Conservation (phyloP, 768 basidiomycete species). For the Suillus placidus region DNA sequence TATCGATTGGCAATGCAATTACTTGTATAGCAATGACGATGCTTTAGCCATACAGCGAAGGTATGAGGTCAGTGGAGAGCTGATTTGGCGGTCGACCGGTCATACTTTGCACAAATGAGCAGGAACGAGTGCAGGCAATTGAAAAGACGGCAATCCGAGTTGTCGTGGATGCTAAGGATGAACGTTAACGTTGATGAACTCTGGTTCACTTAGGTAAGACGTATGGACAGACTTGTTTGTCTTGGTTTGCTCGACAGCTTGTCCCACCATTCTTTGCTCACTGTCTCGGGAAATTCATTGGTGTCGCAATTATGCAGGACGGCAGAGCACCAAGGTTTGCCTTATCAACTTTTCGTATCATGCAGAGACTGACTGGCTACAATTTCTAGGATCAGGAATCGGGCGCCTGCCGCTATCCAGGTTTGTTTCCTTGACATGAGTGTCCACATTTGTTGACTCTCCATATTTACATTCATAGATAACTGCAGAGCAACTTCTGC, state of each 20-base stretch:
- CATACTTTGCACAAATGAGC: too few relatives aligned
- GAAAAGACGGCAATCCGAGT: too few relatives aligned
- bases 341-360: background rate
- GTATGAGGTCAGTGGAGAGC: too few relatives aligned
- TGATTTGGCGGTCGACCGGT: too few relatives aligned
- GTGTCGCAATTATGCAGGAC: slow-evolving; percentile 63
- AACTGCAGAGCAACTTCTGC: slow-evolving; percentile 95
- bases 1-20: too few relatives aligned
- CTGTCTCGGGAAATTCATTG: background rate
- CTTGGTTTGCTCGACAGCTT: background rate
- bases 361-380: slow-evolving; percentile 13
- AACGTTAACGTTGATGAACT: too few relatives aligned
- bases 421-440: slow-evolving; percentile 43
- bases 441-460: slow-evolving; percentile 4
- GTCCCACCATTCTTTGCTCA: background rate
- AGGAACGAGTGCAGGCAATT: too few relatives aligned
- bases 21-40: too few relatives aligned
- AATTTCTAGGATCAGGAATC: slow-evolving; percentile 82
- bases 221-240: background rate
- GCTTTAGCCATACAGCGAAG: too few relatives aligned
- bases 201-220: background rate
- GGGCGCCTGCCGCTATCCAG: slow-evolving; percentile 92
- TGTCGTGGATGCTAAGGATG: too few relatives aligned
- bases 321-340: slow-evolving; percentile 74
- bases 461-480: slow-evolving; percentile 56